Evolutionary conservation across 169 alveolate species (phyloP).

Genomic region (Babesia divergens): DNA sequence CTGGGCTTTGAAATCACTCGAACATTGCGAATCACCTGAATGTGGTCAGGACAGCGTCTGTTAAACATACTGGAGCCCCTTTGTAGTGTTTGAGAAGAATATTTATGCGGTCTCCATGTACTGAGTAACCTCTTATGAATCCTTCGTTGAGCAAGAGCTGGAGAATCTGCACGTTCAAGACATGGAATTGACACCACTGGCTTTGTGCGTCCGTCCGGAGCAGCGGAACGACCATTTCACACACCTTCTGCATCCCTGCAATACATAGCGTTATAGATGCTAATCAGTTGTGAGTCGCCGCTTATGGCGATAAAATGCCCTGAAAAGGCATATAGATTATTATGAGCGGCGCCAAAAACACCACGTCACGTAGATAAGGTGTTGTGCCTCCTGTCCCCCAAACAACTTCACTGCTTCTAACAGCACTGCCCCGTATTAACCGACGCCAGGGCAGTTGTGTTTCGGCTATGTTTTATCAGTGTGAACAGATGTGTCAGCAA

Average conservation of each 20-base stretch:
- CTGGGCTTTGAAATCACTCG: slow-evolving; percentile 88
- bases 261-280: too few species aligned
- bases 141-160: slow-evolving; percentile 83
- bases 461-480: too few species aligned
- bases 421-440: too few species aligned
- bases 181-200: slow-evolving; percentile 81
- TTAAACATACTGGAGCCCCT: slow-evolving; percentile 70
- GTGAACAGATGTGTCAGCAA: too few species aligned
- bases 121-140: slow-evolving; percentile 82
- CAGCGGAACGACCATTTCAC: slow-evolving; percentile 86
- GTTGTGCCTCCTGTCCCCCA: too few species aligned
- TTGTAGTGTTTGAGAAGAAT: slow-evolving; percentile 84
- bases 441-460: too few species aligned
- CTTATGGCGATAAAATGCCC: too few species aligned
- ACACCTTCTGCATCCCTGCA: slow-evolving; percentile 81
- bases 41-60: neutral
- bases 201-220: slow-evolving; percentile 78
- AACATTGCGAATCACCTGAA: slow-evolving; percentile 79
- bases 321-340: too few species aligned
- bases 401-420: too few species aligned
- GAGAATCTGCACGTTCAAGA: slow-evolving; percentile 79
- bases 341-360: too few species aligned
- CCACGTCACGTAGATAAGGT: too few species aligned
- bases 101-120: slow-evolving; percentile 83
- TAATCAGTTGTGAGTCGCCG: too few species aligned